These are phyloP conservation scores for Penicillium sp. DNA, from an alignment of 2,329 filamentous ascomycete genomes.

Conservation along the genomic window DNA sequence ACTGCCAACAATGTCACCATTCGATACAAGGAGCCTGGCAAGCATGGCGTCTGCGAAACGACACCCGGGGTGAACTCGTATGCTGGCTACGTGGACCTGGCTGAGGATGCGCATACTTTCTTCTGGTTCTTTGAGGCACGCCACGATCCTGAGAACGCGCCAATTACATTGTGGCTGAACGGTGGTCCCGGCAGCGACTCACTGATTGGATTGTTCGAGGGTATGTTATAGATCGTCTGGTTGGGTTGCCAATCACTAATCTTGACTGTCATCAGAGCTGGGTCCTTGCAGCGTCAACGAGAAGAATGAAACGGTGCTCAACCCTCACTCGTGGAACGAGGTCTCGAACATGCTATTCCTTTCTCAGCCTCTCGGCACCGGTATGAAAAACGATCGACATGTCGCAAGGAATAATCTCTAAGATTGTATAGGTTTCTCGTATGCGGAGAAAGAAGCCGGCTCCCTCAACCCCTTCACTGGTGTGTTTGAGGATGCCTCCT, in stretches of 20 bases:
- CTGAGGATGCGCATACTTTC: constrained; percentile 52
- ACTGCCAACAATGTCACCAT: constrained; percentile 53
- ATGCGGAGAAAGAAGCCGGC: constrained; percentile 38
- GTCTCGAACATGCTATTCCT: constrained; percentile 63
- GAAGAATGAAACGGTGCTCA: constrained; percentile 49
- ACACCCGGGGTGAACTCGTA: constrained; percentile 59
- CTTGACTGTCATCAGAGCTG: constrained; percentile 32
- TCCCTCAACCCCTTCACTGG: constrained; percentile 49
- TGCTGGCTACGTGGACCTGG: constrained; percentile 58
- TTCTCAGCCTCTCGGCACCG: constrained; percentile 61
- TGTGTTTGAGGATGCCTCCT: constrained; percentile 47
- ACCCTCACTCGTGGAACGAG: constrained; percentile 63
- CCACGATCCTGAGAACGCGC: constrained; percentile 50
- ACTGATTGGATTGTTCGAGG: constrained; percentile 46
- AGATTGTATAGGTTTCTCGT: constrained; percentile 34
- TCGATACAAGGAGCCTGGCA: constrained; percentile 61
- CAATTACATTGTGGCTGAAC: constrained; percentile 47
- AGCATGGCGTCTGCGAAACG: constrained; percentile 53
- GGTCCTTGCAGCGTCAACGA: constrained; percentile 49
- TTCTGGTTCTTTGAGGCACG: constrained; percentile 61
- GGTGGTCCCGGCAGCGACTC: constrained; percentile 47
- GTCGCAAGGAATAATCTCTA: background rate
- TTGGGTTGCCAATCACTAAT: constrained; percentile 14
- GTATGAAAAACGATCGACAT: constrained; percentile 28
- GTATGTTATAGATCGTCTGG: constrained; percentile 17